Conservation (phyloP, 805 yeast species). For the Priceomyces fermenticarens region DNA sequence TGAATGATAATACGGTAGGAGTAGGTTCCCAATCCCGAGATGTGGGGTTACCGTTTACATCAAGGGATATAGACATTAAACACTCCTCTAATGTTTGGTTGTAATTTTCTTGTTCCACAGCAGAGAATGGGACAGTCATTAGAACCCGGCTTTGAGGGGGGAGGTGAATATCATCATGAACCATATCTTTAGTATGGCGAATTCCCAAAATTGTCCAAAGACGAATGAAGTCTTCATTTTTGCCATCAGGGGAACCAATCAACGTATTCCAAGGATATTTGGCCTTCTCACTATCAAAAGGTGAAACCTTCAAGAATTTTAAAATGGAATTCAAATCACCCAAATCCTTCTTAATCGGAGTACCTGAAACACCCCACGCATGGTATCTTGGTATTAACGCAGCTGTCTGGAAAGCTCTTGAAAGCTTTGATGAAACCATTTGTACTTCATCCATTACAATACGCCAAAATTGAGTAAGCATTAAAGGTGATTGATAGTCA, state of each 20-base stretch:
- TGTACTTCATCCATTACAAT: slow-evolving; percentile 93
- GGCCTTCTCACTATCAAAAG: slow-evolving; percentile 51
- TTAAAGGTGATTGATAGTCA: slow-evolving; percentile 78
- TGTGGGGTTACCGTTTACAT: slow-evolving; percentile 49
- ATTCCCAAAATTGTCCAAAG: slow-evolving; percentile 57
- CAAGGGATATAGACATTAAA: slow-evolving; percentile 51
- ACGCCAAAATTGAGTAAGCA: slow-evolving; percentile 82
- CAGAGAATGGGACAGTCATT: slow-evolving; percentile 70
- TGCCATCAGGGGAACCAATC: slow-evolving; percentile 8
- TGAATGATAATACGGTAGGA: slow-evolving; percentile 34
- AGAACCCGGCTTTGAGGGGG: slow-evolving; percentile 77
- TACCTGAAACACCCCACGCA: slow-evolving; percentile 97
- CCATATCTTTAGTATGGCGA: slow-evolving; percentile 84
- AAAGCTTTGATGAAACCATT: slow-evolving; percentile 72
- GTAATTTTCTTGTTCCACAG: slow-evolving; percentile 84
- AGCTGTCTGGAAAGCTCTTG: slow-evolving; percentile 79
- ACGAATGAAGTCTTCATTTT: slow-evolving; percentile 28
- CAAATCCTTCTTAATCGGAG: slow-evolving; percentile 71
- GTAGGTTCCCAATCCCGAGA: slow-evolving; percentile 49
- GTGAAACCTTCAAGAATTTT: slow-evolving; percentile 62
- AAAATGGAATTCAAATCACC: slow-evolving; percentile 70
- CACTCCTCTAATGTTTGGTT: slow-evolving; percentile 62
- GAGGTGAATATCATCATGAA: slow-evolving; percentile 66
- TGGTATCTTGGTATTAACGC: slow-evolving; percentile 78
- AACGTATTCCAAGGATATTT: slow-evolving; percentile 39